Conservation (phyloP, 306 rosid genomes). For the Acmispon strigosus region DNA sequence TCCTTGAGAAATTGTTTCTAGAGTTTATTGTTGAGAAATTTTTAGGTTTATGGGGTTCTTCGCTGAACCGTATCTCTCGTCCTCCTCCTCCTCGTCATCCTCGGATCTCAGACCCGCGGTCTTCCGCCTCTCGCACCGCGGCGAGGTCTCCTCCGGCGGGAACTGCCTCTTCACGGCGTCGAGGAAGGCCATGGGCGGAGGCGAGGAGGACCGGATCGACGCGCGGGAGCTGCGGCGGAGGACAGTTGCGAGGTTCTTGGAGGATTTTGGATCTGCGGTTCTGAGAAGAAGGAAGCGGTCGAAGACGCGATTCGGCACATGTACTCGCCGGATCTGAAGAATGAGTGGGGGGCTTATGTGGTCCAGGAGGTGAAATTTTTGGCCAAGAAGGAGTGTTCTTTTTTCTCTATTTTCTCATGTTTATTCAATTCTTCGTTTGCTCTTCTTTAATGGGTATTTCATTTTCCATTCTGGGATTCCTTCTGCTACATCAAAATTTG, state of each 20-base stretch:
- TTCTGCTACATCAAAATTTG: no score
- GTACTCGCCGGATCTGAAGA: slow-evolving; percentile 86
- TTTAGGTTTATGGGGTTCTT: no score
- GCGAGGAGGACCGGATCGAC: slow-evolving; percentile 39
- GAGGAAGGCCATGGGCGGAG: slow-evolving; percentile 66
- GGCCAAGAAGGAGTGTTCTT: slow-evolving; percentile 82
- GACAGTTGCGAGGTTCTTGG: slow-evolving; percentile 69
- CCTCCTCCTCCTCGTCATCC: slow-evolving; percentile 13
- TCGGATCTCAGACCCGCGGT: slow-evolving; percentile 53
- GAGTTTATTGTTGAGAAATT: no score
- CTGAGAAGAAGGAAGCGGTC: slow-evolving; percentile 47
- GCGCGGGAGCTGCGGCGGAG: slow-evolving; percentile 71
- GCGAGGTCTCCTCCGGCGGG: slow-evolving; percentile 91
- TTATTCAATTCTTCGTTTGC: no score
- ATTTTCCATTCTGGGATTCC: background rate
- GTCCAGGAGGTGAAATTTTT: slow-evolving; percentile 92
- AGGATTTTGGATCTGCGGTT: slow-evolving; percentile 66
- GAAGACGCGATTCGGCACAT: slow-evolving; percentile 69
- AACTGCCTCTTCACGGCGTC: slow-evolving; percentile 94
- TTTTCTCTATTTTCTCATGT: no score
- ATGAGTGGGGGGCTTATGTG: slow-evolving; percentile 90
- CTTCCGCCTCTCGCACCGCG: slow-evolving; percentile 84
- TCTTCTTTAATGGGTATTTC: no score
- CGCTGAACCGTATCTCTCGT: no score
- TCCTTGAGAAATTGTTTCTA: no score